Percentiles rank a stretch among this genome's conserved stretches.
Conservation (phyloP, 208 protist species). For the Wallacemonas rigidus region DNA sequence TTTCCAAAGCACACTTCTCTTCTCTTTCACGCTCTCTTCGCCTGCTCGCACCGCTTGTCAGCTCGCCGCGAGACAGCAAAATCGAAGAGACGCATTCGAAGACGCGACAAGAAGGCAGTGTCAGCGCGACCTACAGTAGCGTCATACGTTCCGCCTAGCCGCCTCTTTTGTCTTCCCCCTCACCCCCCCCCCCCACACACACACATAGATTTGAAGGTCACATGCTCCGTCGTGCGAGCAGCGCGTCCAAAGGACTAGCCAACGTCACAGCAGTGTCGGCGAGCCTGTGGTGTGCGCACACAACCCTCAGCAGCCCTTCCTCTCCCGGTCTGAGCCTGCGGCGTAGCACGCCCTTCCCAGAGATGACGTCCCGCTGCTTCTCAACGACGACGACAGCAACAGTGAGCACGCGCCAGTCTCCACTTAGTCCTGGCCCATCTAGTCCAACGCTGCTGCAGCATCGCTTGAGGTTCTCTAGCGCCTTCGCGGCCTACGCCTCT, state of each 20-base stretch:
- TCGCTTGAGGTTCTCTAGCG: not conserved
- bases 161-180: too few relatives aligned
- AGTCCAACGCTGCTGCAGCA: not conserved
- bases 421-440: not conserved
- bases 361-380: not conserved
- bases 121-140: too few relatives aligned
- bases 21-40: not conserved
- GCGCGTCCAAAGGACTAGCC: not conserved
- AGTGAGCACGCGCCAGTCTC: not conserved
- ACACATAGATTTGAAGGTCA: too few relatives aligned
- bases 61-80: too few relatives aligned
- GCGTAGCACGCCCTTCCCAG: not conserved
- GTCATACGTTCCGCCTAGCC: too few relatives aligned
- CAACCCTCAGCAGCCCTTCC: not conserved
- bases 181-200: too few relatives aligned
- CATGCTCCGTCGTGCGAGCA: slow-evolving; percentile 18
- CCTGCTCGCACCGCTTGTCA: too few relatives aligned
- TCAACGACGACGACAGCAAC: not conserved
- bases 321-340: slow-evolving; percentile 1
- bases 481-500: not conserved
- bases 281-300: not conserved
- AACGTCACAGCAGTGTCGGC: not conserved
- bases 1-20: not conserved
- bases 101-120: too few relatives aligned
- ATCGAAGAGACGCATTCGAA: too few relatives aligned